Conservation (phyloP, 2,329 filamentous ascomycete genomes). For the Colletotrichum zoysiae region DNA sequence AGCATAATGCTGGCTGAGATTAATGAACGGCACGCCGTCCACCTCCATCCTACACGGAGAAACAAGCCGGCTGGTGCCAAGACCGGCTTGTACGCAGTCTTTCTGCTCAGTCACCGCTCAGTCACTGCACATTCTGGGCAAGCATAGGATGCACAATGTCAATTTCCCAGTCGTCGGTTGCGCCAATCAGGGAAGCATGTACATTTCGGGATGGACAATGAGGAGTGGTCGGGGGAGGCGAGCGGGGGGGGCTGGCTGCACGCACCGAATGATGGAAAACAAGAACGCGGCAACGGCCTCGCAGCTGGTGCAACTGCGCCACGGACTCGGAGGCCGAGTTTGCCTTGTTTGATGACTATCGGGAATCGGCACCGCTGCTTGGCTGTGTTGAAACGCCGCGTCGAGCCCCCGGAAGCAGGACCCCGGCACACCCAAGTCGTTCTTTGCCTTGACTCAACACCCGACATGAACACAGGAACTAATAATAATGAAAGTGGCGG, state of each 20-base stretch:
- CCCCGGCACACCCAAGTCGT: neutral
- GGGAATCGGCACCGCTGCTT: no score
- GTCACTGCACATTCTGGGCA: neutral
- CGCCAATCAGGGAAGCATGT: no score
- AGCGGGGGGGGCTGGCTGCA: no score
- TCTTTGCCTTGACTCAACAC: neutral
- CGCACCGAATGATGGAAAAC: no score
- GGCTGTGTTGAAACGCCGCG: neutral
- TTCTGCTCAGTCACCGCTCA: neutral
- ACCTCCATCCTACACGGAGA: no score
- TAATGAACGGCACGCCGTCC: neutral
- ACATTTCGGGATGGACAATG: neutral
- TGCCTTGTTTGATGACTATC: no score
- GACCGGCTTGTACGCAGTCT: neutral
- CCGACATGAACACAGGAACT: neutral
- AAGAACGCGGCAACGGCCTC: no score
- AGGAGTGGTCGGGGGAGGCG: neutral
- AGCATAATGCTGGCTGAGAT: neutral
- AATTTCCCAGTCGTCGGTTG: neutral
- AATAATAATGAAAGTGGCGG: no score
- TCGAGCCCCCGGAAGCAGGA: neutral
- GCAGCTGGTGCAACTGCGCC: no score
- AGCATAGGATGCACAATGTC: neutral
- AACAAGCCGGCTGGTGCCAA: neutral
- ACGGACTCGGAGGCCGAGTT: no score